These are phyloP conservation scores for Aspergillus campestris DNA, from an alignment of 495 filamentous ascomycete species.

Conservation along the genomic window DNA sequence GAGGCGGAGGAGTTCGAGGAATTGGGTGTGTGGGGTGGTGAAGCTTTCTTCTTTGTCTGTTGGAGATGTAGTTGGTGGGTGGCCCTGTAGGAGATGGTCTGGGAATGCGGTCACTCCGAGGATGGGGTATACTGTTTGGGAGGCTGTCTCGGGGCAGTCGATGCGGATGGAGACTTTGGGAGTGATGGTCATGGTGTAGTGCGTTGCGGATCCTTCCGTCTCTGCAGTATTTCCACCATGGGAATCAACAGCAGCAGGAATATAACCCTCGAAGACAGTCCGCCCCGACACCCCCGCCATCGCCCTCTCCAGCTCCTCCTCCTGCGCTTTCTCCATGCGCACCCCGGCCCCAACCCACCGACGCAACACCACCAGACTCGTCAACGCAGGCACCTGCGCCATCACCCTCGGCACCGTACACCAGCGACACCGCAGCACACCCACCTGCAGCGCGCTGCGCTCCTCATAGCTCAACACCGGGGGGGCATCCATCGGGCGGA, in stretches of 20 bases:
- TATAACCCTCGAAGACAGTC: no score
- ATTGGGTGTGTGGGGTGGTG: slow-evolving; percentile 5
- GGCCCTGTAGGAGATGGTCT: slow-evolving; percentile 17
- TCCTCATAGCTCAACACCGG: slow-evolving; percentile 11
- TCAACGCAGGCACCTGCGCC: slow-evolving; percentile 25
- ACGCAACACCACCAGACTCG: slow-evolving; percentile 23
- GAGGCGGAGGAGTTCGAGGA: slow-evolving; percentile 31
- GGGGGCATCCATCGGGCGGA: slow-evolving; percentile 27
- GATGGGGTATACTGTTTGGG: slow-evolving; percentile 3
- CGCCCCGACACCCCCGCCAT: not conserved
- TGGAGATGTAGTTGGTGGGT: not conserved
- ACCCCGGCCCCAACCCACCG: slow-evolving; percentile 26
- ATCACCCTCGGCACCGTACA: slow-evolving; percentile 27
- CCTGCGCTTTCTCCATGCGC: slow-evolving; percentile 12
- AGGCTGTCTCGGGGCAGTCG: slow-evolving; percentile 2
- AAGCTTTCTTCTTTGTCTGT: not conserved
- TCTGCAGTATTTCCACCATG: no score
- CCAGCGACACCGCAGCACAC: slow-evolving; percentile 29
- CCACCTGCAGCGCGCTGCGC: slow-evolving; percentile 21
- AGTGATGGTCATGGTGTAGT: slow-evolving; percentile 17
- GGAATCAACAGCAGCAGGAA: no score
- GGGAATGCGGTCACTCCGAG: slow-evolving; percentile 20
- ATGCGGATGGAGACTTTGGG: slow-evolving; percentile 16
- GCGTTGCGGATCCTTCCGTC: slow-evolving; percentile 13
- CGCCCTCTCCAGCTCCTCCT: slow-evolving; percentile 15